Base-by-base conservation (phyloP, 441 rosid genomes). In the Raphanus hybrid region DNA sequence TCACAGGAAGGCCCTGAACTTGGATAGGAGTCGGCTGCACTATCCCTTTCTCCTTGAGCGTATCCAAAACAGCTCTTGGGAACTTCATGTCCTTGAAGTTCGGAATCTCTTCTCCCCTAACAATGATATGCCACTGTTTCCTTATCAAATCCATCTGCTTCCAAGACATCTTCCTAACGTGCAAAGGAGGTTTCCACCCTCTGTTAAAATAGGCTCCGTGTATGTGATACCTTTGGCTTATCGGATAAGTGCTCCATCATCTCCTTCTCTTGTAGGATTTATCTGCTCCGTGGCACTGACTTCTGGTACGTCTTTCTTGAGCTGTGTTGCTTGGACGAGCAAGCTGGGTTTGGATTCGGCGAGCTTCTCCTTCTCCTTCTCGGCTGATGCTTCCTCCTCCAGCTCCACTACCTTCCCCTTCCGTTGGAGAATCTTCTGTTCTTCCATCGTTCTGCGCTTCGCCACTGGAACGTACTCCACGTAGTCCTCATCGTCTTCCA, bases 1-100 rank as follows among this genome's bases (percentile, higher is more conserved):
- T 82, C 71, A 91, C 99, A 7, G 98, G 99, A 70, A 94, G 90
- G 15, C 97, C 98, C 79, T 92, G 99, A 34, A 94, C 96, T 82
- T 94, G 99, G 58, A 94, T 94, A 0, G 98, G 99, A 16, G 97
- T 94, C 1, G 98, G 99, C 81, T 92, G 99, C 82, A 94, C 91
- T 6, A 94, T 92, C n/a, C 98, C 94, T 81, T 89, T 92, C 39
- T 77, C 94, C 81, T 89, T 95, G 72, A 93, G 79, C 41, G 37
- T 91, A 80, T 84, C 91, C 73, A 91, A 78, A 85, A 88, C 75
- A 0, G 94, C 92, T 35, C 84, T 90, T 0, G 95, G 96, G 70
- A 91, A 90, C 85, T 88, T 88, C 98, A 95, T 91, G 41, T 91
- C 97, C 80, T 84, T 86, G 23, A 95, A 92, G 67, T 90, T 89